Conservation (phyloP, 2,329 filamentous ascomycete species). For the Aaosphaeria arxii region DNA sequence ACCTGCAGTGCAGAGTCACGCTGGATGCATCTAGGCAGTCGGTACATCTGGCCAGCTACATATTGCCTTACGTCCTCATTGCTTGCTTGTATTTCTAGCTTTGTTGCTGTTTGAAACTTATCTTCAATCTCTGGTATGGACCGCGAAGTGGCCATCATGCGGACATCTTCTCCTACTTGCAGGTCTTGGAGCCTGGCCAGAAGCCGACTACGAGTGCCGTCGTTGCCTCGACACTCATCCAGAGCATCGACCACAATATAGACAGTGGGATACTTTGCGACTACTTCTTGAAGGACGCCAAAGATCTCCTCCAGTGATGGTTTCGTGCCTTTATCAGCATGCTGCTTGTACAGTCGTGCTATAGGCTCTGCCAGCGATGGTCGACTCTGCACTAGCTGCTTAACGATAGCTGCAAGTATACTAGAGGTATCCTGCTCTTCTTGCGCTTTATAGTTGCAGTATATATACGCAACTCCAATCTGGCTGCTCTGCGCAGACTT, state of each 20-base stretch:
- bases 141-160: constrained; percentile 13
- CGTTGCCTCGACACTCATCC: constrained; percentile 23
- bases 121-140: constrained; percentile 8
- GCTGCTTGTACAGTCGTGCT: constrained; percentile 17
- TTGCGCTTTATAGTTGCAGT: constrained; percentile 28
- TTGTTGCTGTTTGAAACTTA: constrained; percentile 5
- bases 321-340: constrained; percentile 13
- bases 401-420: constrained; percentile 28
- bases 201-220: constrained; percentile 9
- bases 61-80: constrained; percentile 11
- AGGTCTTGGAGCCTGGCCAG: constrained; percentile 8
- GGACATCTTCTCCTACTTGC: constrained; percentile 6
- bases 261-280: constrained; percentile 14
- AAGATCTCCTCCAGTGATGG: constrained; percentile 18
- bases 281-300: constrained; percentile 10
- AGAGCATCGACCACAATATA: constrained; percentile 31
- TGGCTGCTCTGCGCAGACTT: constrained; percentile 3
- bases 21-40: constrained; percentile 10
- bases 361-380: constrained; percentile 13
- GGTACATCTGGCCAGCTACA: constrained; percentile 8
- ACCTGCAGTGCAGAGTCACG: constrained; percentile 2
- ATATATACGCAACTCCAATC: constrained; percentile 29
- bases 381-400: constrained; percentile 29
- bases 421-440: constrained; percentile 17
- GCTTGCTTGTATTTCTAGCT: constrained; percentile 13